Evolutionary conservation across 768 basidiomycete species (phyloP).

Genomic region (Tricholoma sp.): DNA sequence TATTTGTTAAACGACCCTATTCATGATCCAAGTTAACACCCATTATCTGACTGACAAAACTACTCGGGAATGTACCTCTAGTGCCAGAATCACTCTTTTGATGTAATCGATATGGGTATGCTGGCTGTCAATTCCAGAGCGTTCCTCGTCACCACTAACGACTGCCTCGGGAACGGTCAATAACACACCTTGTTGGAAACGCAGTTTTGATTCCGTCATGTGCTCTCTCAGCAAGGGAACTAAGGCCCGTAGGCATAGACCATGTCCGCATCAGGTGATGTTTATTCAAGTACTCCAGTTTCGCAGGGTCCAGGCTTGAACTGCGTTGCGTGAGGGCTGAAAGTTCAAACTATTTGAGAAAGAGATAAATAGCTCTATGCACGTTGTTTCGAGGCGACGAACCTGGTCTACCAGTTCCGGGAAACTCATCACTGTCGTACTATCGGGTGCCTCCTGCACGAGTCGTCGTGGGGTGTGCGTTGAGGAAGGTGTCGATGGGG

Average conservation of each 20-base stretch:
- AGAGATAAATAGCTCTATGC: neutral
- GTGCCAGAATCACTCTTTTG: conserved; percentile 51
- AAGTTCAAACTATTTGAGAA: conserved; percentile 61
- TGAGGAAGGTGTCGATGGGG: conserved; percentile 9
- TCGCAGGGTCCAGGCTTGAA: conserved; percentile 71
- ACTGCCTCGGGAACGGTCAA: neutral
- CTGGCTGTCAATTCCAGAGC: conserved; percentile 24
- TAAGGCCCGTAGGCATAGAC: conserved; percentile 44
- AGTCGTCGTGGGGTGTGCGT: conserved; percentile 12
- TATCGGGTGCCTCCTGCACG: conserved; percentile 50
- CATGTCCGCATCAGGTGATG: conserved; percentile 66
- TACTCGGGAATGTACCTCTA: conserved; percentile 42
- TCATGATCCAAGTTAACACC: neutral
- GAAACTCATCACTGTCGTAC: conserved; percentile 56
- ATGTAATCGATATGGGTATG: conserved; percentile 56
- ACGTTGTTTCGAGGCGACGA: conserved; percentile 5
- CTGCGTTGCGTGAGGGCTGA: conserved; percentile 74
- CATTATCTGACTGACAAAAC: neutral
- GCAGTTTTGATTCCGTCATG: conserved; percentile 46
- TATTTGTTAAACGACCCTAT: conserved; percentile 64
- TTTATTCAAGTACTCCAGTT: conserved; percentile 87
- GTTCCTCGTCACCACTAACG: neutral
- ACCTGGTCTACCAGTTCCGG: conserved; percentile 65
- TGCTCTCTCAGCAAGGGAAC: conserved; percentile 49
- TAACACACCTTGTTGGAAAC: conserved; percentile 56